Evolutionary conservation across 305 asterid genomes (phyloP).

Genomic region (Fraxinus platypoda): DNA sequence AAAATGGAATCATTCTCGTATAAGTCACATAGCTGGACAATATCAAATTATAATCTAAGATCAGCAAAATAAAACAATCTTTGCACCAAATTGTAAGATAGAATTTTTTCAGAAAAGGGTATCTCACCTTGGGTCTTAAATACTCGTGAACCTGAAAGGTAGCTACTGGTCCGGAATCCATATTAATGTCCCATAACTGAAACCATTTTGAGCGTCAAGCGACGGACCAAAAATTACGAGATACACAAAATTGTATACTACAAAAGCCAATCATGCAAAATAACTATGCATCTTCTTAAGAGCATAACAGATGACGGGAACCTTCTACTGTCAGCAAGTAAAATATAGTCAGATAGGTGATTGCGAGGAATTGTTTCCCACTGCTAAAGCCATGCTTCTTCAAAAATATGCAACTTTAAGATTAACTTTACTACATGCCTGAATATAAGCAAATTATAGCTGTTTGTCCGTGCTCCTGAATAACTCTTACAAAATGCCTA

Average conservation of each 20-base stretch:
- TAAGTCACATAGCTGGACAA: slow-evolving; percentile 78
- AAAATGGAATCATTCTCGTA: slow-evolving; percentile 96
- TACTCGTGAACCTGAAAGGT: slow-evolving; percentile 97
- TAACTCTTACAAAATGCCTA: slow-evolving; percentile 4
- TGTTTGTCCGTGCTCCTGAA: slow-evolving; percentile 3
- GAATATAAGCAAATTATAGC: slow-evolving; percentile 8
- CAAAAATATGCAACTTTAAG: not conserved
- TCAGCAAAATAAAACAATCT: slow-evolving; percentile 29
- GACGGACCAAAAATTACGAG: slow-evolving; percentile 3
- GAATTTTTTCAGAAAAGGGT: slow-evolving; percentile 13
- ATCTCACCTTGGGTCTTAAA: slow-evolving; percentile 88
- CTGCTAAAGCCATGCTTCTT: not conserved
- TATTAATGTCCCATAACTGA: slow-evolving; percentile 96
- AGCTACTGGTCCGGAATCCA: slow-evolving; percentile 97
- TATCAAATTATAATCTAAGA: slow-evolving; percentile 19
- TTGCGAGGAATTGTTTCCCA: slow-evolving; percentile 4
- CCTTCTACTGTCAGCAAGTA: not conserved
- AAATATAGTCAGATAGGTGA: slow-evolving; percentile 11
- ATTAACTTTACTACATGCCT: slow-evolving; percentile 9
- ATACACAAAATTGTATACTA: slow-evolving; percentile 7
- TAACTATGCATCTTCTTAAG: slow-evolving; percentile 10
- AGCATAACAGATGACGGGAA: slow-evolving; percentile 13
- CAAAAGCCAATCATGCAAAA: slow-evolving; percentile 3
- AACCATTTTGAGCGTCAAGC: slow-evolving; percentile 21
- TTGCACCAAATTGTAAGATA: not conserved